Evolutionary conservation across 495 filamentous ascomycete species (phyloP).

Genomic region (Penicillium cinerascens): DNA sequence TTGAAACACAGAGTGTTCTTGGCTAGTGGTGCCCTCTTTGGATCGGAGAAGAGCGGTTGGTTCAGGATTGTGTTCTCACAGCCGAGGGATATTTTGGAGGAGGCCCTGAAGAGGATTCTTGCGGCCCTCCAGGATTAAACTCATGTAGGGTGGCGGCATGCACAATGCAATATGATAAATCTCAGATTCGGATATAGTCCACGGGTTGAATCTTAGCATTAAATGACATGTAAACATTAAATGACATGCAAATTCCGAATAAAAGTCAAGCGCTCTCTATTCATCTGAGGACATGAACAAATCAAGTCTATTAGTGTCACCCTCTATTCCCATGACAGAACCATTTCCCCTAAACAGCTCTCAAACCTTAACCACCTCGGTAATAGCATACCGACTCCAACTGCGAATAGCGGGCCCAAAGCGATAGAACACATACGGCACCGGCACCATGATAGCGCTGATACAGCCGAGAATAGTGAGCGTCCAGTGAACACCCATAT

Average conservation of each 20-base stretch:
- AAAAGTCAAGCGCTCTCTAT: background rate
- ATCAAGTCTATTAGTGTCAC: background rate
- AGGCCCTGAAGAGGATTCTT: constrained; percentile 44
- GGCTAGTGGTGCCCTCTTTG: constrained; percentile 38
- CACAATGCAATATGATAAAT: no score
- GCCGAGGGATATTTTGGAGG: constrained; percentile 29
- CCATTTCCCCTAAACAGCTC: background rate
- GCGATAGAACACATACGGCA: constrained; percentile 53
- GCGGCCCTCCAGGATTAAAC: constrained; percentile 13
- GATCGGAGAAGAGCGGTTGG: constrained; percentile 46
- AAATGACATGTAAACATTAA: no score
- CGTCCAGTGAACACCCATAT: constrained; percentile 55
- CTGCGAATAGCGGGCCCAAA: constrained; percentile 47
- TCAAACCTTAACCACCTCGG: constrained; percentile 12
- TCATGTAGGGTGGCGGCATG: no score
- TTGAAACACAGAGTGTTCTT: constrained; percentile 43
- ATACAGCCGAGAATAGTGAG: constrained; percentile 53
- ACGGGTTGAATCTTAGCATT: no score
- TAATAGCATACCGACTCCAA: constrained; percentile 44
- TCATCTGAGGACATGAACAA: background rate
- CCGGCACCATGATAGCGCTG: constrained; percentile 46
- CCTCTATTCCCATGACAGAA: background rate
- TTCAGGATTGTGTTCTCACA: constrained; percentile 53
- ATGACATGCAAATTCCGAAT: no score
- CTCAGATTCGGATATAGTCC: no score